Percentiles rank a stretch among this genome's conserved stretches.
phyloP scores from a whole-genome alignment of 805 yeast genomes.

The Tetrapisispora fleetii region DNA sequence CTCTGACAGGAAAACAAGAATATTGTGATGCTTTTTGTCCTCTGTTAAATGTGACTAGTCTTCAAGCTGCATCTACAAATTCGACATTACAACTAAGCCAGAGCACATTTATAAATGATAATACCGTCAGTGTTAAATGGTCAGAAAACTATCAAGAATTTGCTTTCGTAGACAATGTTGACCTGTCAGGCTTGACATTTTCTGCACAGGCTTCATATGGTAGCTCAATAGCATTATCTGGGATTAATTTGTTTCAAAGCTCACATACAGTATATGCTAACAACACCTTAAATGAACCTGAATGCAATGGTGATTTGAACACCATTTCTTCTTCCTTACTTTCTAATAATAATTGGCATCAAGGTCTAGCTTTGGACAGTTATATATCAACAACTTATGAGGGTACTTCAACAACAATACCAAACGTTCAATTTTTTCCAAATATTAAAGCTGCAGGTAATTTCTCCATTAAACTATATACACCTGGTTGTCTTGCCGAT shows the following conservation, averaged over 20 bases:
- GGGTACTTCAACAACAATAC: constrained; percentile 22
- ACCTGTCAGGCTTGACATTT: constrained; percentile 51
- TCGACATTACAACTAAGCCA: constrained; percentile 20
- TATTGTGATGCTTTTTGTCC: constrained; percentile 91
- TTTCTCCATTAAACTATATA: constrained; percentile 61
- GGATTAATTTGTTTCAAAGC: constrained; percentile 58
- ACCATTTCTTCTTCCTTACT: constrained; percentile 19
- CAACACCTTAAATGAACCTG: constrained; percentile 56
- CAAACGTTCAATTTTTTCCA: constrained; percentile 46
- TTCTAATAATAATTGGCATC: constrained; percentile 24
- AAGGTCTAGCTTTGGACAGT: constrained; percentile 24
- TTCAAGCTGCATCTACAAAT: constrained; percentile 25
- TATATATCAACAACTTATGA: constrained; percentile 27
- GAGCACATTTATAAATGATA: constrained; percentile 24
- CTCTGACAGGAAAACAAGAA: constrained; percentile 43
- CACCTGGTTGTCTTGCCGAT: constrained; percentile 79
- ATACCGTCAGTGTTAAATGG: constrained; percentile 31
- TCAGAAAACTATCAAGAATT: constrained; percentile 61
- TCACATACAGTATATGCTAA: constrained; percentile 59
- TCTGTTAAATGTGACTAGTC: constrained; percentile 34
- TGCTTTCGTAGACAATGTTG: constrained; percentile 60
- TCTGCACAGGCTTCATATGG: constrained; percentile 65
- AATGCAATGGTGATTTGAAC: constrained; percentile 33
- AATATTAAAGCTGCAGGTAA: constrained; percentile 64
- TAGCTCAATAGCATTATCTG: constrained; percentile 53